Evolutionary conservation across 2,329 filamentous ascomycete species (phyloP), one percentile per base, ranked within the genome.

Genomic region (Penicillium sp.): DNA sequence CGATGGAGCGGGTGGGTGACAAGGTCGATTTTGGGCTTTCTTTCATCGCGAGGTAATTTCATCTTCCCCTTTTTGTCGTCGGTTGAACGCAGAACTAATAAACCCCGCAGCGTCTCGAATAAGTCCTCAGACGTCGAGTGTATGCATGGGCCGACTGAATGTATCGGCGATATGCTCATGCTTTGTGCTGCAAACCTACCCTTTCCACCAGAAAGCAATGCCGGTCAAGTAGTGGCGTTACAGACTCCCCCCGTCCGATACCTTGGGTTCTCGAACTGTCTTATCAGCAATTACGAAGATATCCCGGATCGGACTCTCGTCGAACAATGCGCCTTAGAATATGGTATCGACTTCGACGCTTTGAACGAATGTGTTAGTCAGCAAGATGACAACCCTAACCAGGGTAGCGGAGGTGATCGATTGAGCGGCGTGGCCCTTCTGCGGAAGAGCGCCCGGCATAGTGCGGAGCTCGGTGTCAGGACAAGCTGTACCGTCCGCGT

Each of bases 21-120:
- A 95, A 96, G 76, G 92, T 98, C 64, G 89, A 97, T 82, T 98
- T 99, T 76, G 90, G 85, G 31, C 83, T 98, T 62, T 95, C 92
- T 8, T 98, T 91, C 73, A 96, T 99, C 71, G 95, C 94, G 73
- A 88, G 82, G 87, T 91, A 31, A 49, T 61, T 19, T 21, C 41
- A 38, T 7, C 9, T 0, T 41, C 3, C 55, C 21, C 9, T 5
- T 21, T 21, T 21, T 21, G 9, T 4, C 1, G 44, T 50, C n/a
- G 3, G 7, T 30, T 31, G 29, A 9, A 38, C 9, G 8, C 17
- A 26, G n/a, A 47, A 56, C 64, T 66, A 60, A 67, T 23, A 15
- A 21, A 17, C 52, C 3, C 21, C 53, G 11, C 31, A 85, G 90
- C 78, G 70, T 89, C 79, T 79, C 82, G 50, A 88, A 91, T 55